Base-by-base conservation (phyloP, 441 rosid genomes). In the Corymbia calophylla region DNA sequence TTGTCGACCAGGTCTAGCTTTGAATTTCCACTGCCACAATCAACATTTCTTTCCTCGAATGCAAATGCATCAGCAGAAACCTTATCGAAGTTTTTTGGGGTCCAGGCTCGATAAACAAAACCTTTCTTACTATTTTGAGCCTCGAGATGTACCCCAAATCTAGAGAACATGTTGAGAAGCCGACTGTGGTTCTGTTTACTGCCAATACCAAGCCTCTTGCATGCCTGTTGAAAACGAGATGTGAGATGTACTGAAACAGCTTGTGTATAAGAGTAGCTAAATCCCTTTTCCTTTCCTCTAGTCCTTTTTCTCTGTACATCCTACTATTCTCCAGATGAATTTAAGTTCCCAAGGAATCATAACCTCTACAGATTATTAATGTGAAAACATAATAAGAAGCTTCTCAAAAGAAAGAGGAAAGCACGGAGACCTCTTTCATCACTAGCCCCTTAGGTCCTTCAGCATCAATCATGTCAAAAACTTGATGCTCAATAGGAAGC, bases 401-500 rank as follows among this genome's bases (percentile, higher is more conserved):
- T 53, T 87, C 64, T 35, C 25, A 87, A 87, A 35, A 86, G 5
- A 53, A 53, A 31, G 56, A 39, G n/a, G 27, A 77, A 56, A 54
- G 58, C 49, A 90, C 91, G 8, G 31, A 80, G 86, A 98, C 99
- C 98, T 96, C 98, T 94, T 93, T 94, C 90, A 93, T 90, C 88
- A 95, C 91, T 91, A 95, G 92, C 64, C 99, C 99, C 64, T 94
- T 93, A 88, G 96, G 93, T 92, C 96, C 98, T 93, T 93, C 96
- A 86, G 97, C 98, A 93, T 94, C 96, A 89, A 98, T 95, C 93
- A 96, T 93, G 93, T 97, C 98, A 94, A 96, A 95, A 91, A 97
- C 94, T 95, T 97, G 99, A 93, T 94, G 96, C 88, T 97, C 99
- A 88, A 97, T 91, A 35, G 98, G 93, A 92, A 98, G 99, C 92